Percentiles rank a stretch among this genome's conserved stretches.
Evolutionary conservation across 1,284 basidiomycete species (phyloP).

Genomic region (Ganoderma sinense): DNA sequence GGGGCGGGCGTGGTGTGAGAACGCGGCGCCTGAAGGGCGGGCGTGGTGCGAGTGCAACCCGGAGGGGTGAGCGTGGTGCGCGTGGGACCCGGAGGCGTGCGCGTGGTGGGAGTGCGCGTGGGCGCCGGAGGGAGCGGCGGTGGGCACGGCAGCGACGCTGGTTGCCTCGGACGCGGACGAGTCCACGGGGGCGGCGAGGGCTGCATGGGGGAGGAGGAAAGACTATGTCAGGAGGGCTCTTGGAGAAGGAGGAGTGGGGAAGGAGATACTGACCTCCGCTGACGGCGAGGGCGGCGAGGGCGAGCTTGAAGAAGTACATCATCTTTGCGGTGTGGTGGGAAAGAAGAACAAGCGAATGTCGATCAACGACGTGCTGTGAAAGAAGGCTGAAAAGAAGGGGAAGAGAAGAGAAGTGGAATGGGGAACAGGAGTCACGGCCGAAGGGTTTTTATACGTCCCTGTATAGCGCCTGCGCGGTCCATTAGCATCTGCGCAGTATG

Average conservation of each 20-base stretch:
- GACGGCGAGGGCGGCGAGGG: neutral
- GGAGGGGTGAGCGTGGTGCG: too few species aligned
- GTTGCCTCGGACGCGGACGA: neutral
- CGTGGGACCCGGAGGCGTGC: too few species aligned
- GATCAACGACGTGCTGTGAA: neutral
- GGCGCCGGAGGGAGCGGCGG: neutral
- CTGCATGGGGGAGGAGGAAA: neutral
- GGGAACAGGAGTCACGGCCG: too few species aligned
- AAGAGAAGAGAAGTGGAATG: neutral
- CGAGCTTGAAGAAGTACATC: neutral
- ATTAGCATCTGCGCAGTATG: neutral
- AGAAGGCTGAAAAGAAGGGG: neutral
- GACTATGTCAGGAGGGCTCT: neutral
- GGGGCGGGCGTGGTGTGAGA: too few species aligned
- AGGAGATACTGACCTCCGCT: neutral
- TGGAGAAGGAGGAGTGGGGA: too few species aligned
- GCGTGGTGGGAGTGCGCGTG: too few species aligned
- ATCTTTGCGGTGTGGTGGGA: neutral
- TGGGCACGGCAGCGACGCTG: neutral
- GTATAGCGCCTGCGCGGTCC: neutral
- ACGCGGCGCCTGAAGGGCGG: neutral
- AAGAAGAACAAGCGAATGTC: neutral
- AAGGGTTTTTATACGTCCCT: neutral
- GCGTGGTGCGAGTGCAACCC: too few species aligned
- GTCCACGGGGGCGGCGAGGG: neutral